Conservation (phyloP, 345 rosid species). For the Eucalyptus pauciflora region DNA sequence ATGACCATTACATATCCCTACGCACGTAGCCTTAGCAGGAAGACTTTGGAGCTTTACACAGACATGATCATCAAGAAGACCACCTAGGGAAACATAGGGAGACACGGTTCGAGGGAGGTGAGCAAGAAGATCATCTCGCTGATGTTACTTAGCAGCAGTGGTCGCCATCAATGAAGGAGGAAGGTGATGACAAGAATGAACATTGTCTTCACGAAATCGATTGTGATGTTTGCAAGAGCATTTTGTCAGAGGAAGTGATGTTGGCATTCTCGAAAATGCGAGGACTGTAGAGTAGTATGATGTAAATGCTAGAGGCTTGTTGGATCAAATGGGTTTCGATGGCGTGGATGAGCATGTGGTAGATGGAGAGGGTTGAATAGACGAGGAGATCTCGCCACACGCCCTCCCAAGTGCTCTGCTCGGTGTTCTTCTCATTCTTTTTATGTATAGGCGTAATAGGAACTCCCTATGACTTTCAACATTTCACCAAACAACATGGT, state of each 20-base stretch:
- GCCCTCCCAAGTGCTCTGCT: slow-evolving; percentile 31
- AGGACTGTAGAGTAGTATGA: slow-evolving; percentile 62
- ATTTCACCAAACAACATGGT: background rate
- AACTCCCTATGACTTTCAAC: background rate
- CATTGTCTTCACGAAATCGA: slow-evolving; percentile 46
- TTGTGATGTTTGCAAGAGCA: slow-evolving; percentile 59
- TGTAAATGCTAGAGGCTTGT: slow-evolving; percentile 67
- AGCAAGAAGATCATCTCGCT: slow-evolving; percentile 53
- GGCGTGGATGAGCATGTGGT: slow-evolving; percentile 42
- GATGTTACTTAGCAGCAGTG: slow-evolving; percentile 43
- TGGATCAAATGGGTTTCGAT: slow-evolving; percentile 60
- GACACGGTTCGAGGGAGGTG: slow-evolving; percentile 13
- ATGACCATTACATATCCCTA: slow-evolving; percentile 1
- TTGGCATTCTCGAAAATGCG: slow-evolving; percentile 67
- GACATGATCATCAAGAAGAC: slow-evolving; percentile 51
- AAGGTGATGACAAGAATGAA: background rate
- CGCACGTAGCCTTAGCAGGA: slow-evolving; percentile 66
- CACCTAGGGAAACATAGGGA: slow-evolving; percentile 5
- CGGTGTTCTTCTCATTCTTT: slow-evolving; percentile 1
- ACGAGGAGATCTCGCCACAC: slow-evolving; percentile 56
- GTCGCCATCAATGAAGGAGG: slow-evolving; percentile 48
- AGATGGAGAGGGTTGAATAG: slow-evolving; percentile 45
- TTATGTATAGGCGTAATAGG: background rate
- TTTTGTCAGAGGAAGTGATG: slow-evolving; percentile 15
- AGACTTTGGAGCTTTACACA: slow-evolving; percentile 74